Evolutionary conservation across 768 basidiomycete genomes (phyloP).

Genomic region (Dentipellis sp.): DNA sequence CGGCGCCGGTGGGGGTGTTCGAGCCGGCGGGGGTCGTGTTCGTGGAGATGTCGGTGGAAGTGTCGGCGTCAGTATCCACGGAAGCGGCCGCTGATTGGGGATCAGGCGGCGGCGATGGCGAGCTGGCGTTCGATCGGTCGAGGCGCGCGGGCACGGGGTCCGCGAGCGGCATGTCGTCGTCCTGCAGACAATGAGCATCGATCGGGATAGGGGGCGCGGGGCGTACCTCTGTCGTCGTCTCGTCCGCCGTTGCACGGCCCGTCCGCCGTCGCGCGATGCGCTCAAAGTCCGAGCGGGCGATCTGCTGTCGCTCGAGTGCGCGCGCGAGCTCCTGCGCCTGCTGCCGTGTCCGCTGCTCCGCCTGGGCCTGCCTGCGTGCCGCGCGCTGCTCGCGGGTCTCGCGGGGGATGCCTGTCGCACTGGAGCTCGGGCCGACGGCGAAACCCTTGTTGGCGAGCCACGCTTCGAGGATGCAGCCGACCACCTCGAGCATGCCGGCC

Average conservation of each 20-base stretch:
- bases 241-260: slow-evolving; percentile 3
- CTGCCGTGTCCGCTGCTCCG: slow-evolving; percentile 50
- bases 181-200: slow-evolving; percentile 8
- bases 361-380: slow-evolving; percentile 46
- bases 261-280: slow-evolving; percentile 8
- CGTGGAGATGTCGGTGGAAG: slow-evolving; percentile 52
- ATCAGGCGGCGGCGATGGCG: slow-evolving; percentile 10
- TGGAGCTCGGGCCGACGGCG: slow-evolving; percentile 71
- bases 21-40: slow-evolving; percentile 50
- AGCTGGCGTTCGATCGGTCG: slow-evolving; percentile 11
- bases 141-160: slow-evolving; percentile 8
- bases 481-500: slow-evolving; percentile 88
- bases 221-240: slow-evolving; percentile 5
- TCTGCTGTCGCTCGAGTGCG: slow-evolving; percentile 43
- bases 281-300: slow-evolving; percentile 3
- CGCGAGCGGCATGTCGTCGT: slow-evolving; percentile 16
- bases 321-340: slow-evolving; percentile 49
- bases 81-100: slow-evolving; percentile 9
- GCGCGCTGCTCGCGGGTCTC: slow-evolving; percentile 70
- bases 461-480: slow-evolving; percentile 87
- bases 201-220: background rate
- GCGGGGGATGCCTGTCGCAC: slow-evolving; percentile 63
- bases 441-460: slow-evolving; percentile 88
- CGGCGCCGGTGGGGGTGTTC: slow-evolving; percentile 52
- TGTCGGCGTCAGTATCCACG: slow-evolving; percentile 47